A percentile compares a stretch with the other conserved stretches of the same genome.
phyloP scores from a whole-genome alignment of 2,329 filamentous ascomycete species.

The Remersonia thermophila region DNA sequence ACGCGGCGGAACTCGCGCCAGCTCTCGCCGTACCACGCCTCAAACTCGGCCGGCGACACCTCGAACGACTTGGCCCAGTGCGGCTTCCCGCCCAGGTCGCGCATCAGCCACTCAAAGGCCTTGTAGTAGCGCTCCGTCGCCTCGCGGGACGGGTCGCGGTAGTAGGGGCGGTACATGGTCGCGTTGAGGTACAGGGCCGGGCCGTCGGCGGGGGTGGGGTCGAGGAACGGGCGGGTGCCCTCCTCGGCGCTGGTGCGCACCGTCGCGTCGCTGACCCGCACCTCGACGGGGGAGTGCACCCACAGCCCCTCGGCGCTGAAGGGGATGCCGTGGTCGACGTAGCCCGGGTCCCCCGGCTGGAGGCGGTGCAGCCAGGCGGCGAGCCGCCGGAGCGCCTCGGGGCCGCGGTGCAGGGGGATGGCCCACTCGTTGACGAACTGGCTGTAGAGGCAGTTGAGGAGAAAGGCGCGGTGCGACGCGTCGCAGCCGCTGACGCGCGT shows the following conservation, averaged over 20 bases:
- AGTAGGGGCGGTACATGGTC: slow-evolving; percentile 65
- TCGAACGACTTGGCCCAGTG: slow-evolving; percentile 78
- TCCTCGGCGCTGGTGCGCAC: slow-evolving; percentile 22
- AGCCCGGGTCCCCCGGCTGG: slow-evolving; percentile 42
- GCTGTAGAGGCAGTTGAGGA: slow-evolving; percentile 98
- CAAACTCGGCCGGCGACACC: slow-evolving; percentile 41
- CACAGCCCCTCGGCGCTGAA: slow-evolving; percentile 56
- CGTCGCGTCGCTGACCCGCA: slow-evolving; percentile 56
- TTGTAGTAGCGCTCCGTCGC: slow-evolving; percentile 55
- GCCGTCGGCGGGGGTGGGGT: slow-evolving; percentile 48
- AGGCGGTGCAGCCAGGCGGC: slow-evolving; percentile 70
- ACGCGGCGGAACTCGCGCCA: slow-evolving; percentile 50
- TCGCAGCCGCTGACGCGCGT: slow-evolving; percentile 63
- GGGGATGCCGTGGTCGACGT: slow-evolving; percentile 53
- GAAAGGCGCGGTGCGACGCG: slow-evolving; percentile 63
- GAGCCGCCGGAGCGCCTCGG: slow-evolving; percentile 72
- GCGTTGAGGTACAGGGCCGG: slow-evolving; percentile 71
- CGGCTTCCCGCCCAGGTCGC: slow-evolving; percentile 57
- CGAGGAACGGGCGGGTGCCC: slow-evolving; percentile 31
- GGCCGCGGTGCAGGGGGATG: slow-evolving; percentile 71
- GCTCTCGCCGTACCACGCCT: slow-evolving; percentile 48
- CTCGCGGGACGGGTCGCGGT: slow-evolving; percentile 54
- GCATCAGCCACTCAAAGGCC: slow-evolving; percentile 74
- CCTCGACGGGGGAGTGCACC: slow-evolving; percentile 69
- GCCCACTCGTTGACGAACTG: slow-evolving; percentile 99